Evolutionary conservation across 768 basidiomycete species (phyloP).

Genomic region (Naganishia antarctica): DNA sequence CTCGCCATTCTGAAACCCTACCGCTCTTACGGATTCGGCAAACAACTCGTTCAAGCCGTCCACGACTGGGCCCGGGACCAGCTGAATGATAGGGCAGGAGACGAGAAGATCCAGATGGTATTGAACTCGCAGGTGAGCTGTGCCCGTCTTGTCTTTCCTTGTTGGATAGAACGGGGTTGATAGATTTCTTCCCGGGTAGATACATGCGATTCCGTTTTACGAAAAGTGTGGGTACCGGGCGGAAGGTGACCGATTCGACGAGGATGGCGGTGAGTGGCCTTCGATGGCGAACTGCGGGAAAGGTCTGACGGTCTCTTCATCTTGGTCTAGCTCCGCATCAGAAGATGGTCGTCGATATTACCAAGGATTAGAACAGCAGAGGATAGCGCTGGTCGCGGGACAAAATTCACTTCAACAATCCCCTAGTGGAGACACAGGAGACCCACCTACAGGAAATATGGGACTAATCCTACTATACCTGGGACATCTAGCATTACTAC

Average conservation of each 20-base stretch:
- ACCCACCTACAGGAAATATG: too few relatives aligned
- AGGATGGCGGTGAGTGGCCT: constrained; percentile 42
- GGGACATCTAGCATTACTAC: too few relatives aligned
- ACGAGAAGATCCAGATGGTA: constrained; percentile 13
- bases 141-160: too few relatives aligned
- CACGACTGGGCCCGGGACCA: constrained; percentile 31
- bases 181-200: too few relatives aligned
- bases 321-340: not conserved
- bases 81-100: not conserved
- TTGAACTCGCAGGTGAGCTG: not conserved
- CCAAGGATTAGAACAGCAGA: not conserved
- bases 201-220: constrained; percentile 41
- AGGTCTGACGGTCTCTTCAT: not conserved
- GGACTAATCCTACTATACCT: too few relatives aligned
- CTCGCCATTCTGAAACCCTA: constrained; percentile 38
- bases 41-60: constrained; percentile 34
- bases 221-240: constrained; percentile 38
- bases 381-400: too few relatives aligned
- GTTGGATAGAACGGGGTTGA: too few relatives aligned
- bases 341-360: constrained; percentile 12
- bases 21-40: constrained; percentile 40
- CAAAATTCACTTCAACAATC: not conserved
- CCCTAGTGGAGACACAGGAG: constrained; percentile 4
- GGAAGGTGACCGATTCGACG: constrained; percentile 40
- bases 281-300: not conserved